These are phyloP conservation scores for Penium margaritaceum DNA, from an alignment of 139 green algal species.

Conservation along the genomic window DNA sequence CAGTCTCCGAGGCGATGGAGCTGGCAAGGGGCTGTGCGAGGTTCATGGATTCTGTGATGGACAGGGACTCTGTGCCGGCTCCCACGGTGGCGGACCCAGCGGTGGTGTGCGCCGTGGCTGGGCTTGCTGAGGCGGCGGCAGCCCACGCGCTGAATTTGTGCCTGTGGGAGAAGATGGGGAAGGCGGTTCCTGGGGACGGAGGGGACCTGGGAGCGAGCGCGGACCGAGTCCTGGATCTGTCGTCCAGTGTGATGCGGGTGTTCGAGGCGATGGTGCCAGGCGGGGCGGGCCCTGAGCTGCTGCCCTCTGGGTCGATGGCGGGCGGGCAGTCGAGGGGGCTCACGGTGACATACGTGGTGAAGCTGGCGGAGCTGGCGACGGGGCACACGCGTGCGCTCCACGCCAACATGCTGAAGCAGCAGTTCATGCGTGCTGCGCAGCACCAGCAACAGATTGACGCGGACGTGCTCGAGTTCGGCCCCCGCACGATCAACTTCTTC, in stretches of 20 bases:
- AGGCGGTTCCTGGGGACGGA: not conserved
- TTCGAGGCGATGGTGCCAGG: constrained; percentile 4
- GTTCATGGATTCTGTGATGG: no score
- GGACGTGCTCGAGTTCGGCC: not conserved
- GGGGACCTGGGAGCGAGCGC: not conserved
- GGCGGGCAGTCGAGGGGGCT: not conserved
- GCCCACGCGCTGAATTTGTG: not conserved
- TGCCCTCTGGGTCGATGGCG: not conserved
- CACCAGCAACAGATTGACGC: not conserved
- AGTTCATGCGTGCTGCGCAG: not conserved
- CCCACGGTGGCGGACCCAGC: not conserved
- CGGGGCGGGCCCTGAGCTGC: not conserved
- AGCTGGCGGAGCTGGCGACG: not conserved
- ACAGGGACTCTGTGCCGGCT: not conserved
- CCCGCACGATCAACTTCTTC: constrained; percentile 11
- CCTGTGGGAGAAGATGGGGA: not conserved
- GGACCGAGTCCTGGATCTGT: not conserved
- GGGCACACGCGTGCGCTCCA: not conserved
- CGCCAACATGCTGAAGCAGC: constrained; percentile 7
- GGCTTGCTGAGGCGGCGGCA: not conserved
- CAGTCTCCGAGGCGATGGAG: not conserved
- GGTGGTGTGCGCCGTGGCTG: not conserved
- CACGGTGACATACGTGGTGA: not conserved
- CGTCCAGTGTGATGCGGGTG: not conserved
- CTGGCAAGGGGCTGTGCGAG: not conserved